Percentiles rank a stretch among this genome's conserved stretches.
Conservation (phyloP, 768 basidiomycete species). For the Phlegmacium glaucopus region DNA sequence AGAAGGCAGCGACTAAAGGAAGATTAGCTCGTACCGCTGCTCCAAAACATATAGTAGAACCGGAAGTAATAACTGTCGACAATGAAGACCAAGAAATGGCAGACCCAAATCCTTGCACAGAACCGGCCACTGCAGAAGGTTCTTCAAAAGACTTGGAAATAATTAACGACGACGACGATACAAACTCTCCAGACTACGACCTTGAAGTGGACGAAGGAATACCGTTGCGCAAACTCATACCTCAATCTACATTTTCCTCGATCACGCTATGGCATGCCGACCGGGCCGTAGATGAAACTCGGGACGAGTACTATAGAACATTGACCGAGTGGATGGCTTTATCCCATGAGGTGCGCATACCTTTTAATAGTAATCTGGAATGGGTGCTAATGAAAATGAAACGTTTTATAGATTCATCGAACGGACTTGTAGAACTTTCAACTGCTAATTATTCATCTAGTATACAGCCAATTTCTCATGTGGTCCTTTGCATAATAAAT, state of each 20-base stretch:
- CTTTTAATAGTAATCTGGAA: not conserved
- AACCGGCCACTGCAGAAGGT: not conserved
- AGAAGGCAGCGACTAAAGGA: constrained; percentile 20
- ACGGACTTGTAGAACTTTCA: constrained; percentile 7
- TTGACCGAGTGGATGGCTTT: constrained; percentile 70
- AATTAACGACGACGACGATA: not conserved
- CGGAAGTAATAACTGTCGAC: constrained; percentile 21
- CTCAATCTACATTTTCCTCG: constrained; percentile 55
- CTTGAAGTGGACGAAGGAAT: constrained; percentile 10
- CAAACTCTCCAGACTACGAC: not conserved
- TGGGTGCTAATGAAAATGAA: constrained; percentile 2
- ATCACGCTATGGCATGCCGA: constrained; percentile 80
- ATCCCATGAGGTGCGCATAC: constrained; percentile 51
- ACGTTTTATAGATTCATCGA: constrained; percentile 20
- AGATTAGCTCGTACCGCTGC: constrained; percentile 25
- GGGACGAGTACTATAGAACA: constrained; percentile 69
- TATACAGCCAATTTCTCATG: too few species aligned
- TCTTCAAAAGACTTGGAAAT: too few species aligned
- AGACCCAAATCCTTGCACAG: constrained; percentile 5
- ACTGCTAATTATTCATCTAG: too few species aligned
- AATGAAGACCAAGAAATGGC: constrained; percentile 21
- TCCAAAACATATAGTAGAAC: constrained; percentile 10
- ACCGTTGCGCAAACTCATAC: constrained; percentile 35
- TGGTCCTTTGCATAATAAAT: too few species aligned
- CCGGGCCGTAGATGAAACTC: constrained; percentile 60